These are phyloP conservation scores for Boletus fagicola DNA, from an alignment of 768 basidiomycete genomes.

Conservation along the genomic window DNA sequence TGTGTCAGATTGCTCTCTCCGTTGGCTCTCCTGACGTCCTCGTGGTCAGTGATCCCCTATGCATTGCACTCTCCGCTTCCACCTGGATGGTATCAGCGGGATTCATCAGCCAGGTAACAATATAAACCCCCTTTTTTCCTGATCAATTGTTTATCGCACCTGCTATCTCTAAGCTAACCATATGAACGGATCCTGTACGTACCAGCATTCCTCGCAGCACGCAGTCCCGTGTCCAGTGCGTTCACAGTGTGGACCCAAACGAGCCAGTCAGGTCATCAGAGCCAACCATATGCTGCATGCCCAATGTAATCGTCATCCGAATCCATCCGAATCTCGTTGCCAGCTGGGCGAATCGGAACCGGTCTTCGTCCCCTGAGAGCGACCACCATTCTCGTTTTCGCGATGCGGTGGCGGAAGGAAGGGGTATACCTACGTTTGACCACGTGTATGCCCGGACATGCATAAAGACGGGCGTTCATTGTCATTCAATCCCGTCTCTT, in stretches of 20 bases:
- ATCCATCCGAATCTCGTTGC: background rate
- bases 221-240: background rate
- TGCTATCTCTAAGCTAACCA: background rate
- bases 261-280: background rate
- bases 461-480: conserved; percentile 13
- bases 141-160: background rate
- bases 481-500: background rate
- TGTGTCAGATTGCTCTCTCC: background rate
- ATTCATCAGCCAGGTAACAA: background rate
- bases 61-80: background rate
- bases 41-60: conserved; percentile 2
- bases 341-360: conserved; percentile 19
- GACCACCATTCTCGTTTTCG: background rate
- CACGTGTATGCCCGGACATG: conserved; percentile 12
- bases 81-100: background rate
- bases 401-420: conserved; percentile 10
- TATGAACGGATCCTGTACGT: background rate
- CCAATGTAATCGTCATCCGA: background rate
- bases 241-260: background rate
- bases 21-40: background rate
- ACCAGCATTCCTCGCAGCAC: background rate
- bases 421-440: conserved; percentile 6
- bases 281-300: background rate
- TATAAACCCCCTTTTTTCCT: background rate
- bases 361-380: background rate